Base-by-base conservation (phyloP, 108 stramenopile species). In the Skeletonema marinoi region DNA sequence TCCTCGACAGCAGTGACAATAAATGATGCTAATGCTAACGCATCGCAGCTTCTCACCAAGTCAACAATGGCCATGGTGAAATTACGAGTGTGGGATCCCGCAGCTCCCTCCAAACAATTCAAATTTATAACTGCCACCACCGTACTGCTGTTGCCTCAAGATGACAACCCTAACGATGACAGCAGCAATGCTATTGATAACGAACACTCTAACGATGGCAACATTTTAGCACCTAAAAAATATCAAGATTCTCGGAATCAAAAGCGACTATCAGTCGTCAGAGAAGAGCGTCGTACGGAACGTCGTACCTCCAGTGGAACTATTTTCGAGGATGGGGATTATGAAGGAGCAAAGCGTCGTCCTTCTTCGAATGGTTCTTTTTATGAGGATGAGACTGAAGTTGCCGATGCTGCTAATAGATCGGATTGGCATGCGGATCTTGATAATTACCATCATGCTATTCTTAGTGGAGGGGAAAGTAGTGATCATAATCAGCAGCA, bases 1-100 rank as follows among this genome's bases (percentile, higher is more conserved):
- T 5, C 41, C 0, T 42, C 41, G 50, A 19, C 50, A 21, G 50
- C 44, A 46, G 4, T 21, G n/a, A 17, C 19, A 21, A 51, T 51
- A 51, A 3, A 25, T 25, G 0, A 25, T 25, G 25, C 25, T 19
- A 7, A 10, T 8, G 9, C 9, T 3, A 10, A 56, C 9, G 54
- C 50, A 17, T n/a, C n/a, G 50, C 4, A 17, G 19, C n/a, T 0
- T 0, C 50, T 4, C 19, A 51, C 1, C n/a, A 56, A n/a, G 33
- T 51, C 21, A 19, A 58, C 69, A 42, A 35, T 71, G 70, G 70
- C 70, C 70, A 48, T 71, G 32, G 70, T 71, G 56, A 71, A 59
- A 54, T 41, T 71, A 11, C 35, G 59, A 21, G 58, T 71, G 8
- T 71, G 70, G 70, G 70, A 71, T 71, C 58, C 70, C 1, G 70